Evolutionary conservation across 805 yeast genomes (phyloP), one percentile per base, ranked within the genome.

Genomic region (Cyberlindnera suaveolens): DNA sequence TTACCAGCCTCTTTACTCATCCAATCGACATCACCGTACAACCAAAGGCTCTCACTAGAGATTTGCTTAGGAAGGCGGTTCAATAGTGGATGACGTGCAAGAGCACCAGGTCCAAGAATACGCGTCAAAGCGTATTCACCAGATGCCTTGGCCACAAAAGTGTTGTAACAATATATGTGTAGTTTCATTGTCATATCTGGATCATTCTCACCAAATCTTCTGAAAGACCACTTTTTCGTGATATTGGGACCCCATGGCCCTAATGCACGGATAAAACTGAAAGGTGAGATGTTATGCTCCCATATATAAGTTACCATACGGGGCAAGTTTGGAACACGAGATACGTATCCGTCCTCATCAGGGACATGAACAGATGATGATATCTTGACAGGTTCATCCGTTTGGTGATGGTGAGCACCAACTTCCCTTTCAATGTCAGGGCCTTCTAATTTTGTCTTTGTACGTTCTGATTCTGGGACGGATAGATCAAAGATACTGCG

Each of bases 1-100:
- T 65, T 57, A 3, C 88, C 88, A 11, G 82, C 84, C 37, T 67
- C 70, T 41, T 69, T 74, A 47, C 76, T 75, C 87, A 81, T 81
- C 88, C 88, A 81, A 58, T 81, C 88, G 32, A 61, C 64, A 46
- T 80, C 85, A 9, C 88, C 88, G 52, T 81, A 81, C 19, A 80
- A 48, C 81, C 84, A 78, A 27, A 78, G 58, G 13, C 54, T 44
- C 6, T 56, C 54, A 29, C 52, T 48, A 36, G 51, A 45, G 49
- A 46, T 54, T 39, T 70, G 60, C 38, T 50, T 63, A 14, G 68
- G 78, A 51, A 71, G 60, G 51, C 86, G 67, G 48, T 75, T 80
- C 29, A 75, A 49, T 36, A 81, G 58, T 3, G 88, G 87, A 33
- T 75, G 57, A 49, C 74, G 70, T 0, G 85, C 75, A 18, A 71